Evolutionary conservation across 2,329 filamentous ascomycete species (phyloP).

Genomic region (Biscogniauxia marginata): DNA sequence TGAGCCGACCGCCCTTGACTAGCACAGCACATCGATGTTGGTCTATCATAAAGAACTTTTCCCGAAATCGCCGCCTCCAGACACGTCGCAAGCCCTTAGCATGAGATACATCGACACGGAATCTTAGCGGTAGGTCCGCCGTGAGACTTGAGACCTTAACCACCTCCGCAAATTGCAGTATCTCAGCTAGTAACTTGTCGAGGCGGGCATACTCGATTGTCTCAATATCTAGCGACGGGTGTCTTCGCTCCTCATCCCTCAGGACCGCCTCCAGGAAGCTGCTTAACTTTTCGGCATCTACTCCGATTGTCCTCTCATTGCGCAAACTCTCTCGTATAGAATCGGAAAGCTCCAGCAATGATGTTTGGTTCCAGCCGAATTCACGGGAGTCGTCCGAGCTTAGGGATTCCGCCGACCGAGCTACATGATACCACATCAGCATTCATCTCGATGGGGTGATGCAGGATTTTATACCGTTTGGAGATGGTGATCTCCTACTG

Average conservation of each 20-base stretch:
- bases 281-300: conserved; percentile 36
- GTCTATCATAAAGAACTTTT: conserved; percentile 46
- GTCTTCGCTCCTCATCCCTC: conserved; percentile 37
- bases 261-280: conserved; percentile 39
- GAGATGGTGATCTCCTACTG: conserved; percentile 19
- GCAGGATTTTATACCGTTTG: conserved; percentile 18
- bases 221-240: conserved; percentile 37
- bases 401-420: conserved; percentile 11
- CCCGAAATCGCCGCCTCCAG: conserved; percentile 45
- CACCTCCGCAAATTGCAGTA: conserved; percentile 40
- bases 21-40: conserved; percentile 40
- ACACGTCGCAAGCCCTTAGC: conserved; percentile 40
- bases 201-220: conserved; percentile 37
- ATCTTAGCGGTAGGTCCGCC: conserved; percentile 27
- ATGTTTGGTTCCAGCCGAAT: conserved; percentile 16
- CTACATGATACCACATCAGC: conserved; percentile 8
- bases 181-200: conserved; percentile 42
- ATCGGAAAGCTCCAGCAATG: conserved; percentile 43
- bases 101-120: conserved; percentile 35
- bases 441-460: background rate
- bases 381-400: conserved; percentile 18
- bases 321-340: conserved; percentile 38
- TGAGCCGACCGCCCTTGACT: conserved; percentile 38
- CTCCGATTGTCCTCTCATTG: conserved; percentile 31
- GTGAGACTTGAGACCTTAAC: conserved; percentile 32